Evolutionary conservation across 1,139 yeast species (phyloP), one percentile per base, ranked within the genome.

Genomic region (Blastobotrys ciferrii): DNA sequence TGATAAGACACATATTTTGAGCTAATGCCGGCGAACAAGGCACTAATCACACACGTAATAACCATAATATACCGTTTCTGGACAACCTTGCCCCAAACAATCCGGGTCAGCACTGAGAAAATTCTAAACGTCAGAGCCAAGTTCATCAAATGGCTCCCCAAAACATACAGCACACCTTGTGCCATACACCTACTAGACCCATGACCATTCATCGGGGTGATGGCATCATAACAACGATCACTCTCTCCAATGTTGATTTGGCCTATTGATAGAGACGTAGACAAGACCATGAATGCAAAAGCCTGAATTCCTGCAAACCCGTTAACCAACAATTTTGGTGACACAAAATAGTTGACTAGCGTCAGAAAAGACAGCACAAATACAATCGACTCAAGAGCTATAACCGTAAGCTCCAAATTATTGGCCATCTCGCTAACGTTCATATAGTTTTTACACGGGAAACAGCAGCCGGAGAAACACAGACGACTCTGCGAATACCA

Each of bases 281-380:
- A 51, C 18, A 55, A 40, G 4, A 45, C 32, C 32, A 53, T 48
- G 15, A 55, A 49, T 13, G 56, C 43, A 12, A 49, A n/a, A 4
- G 58, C 51, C 35, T 55, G 57, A n/a, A 55, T 31, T 9, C 57
- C 55, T 9, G 58, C 53, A 32, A 53, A 55, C 33, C 49, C 50
- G 45, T 51, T 55, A 14, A 55, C 50, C 13, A 50, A 50, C 48
- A 55, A 42, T 15, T 51, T 42, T 2, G 50, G 44, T 33, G 53
- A 53, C 13, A 55, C 56, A 3, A 50, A 32, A n/a, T 54, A 51
- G 11, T 36, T 36, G 5, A 36, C 17, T n/a, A 36, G 18, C 13
- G 40, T 36, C 28, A 36, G 14, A 15, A 36, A 36, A 3, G 40
- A 36, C 25, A 36, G 28, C 9, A 36, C 40, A 19, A 36, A 36